phyloP scores from a whole-genome alignment of 192 early-diverging fungal genomes.

The Cetraspora pellucida region DNA sequence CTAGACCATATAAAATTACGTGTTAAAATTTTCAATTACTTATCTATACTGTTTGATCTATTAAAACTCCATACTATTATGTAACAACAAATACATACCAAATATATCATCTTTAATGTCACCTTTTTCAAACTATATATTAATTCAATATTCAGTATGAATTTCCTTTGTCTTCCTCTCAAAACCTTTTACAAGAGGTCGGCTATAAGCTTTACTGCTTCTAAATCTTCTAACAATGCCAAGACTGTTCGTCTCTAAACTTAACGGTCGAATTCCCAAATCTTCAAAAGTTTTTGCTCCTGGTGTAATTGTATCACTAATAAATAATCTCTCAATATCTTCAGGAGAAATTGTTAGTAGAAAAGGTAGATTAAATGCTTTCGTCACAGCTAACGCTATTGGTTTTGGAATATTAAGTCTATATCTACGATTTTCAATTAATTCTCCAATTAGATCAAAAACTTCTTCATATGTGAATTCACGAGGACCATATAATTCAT shows the following conservation, averaged over 20 bases:
- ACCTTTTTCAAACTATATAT: too few species aligned
- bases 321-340: conserved; percentile 80
- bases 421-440: conserved; percentile 50
- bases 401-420: conserved; percentile 67
- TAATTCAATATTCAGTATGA: too few species aligned
- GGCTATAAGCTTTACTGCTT: too few species aligned
- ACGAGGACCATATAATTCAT: conserved; percentile 77
- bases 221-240: too few species aligned
- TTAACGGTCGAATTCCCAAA: conserved; percentile 78
- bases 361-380: conserved; percentile 65
- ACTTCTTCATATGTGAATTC: conserved; percentile 76
- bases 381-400: conserved; percentile 69
- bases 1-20: too few species aligned
- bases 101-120: too few species aligned
- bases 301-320: conserved; percentile 72
- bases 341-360: conserved; percentile 82
- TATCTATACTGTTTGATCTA: too few species aligned
- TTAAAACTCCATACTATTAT: too few species aligned
- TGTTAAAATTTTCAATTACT: too few species aligned
- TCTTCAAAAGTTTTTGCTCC: conserved; percentile 83
- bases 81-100: too few species aligned
- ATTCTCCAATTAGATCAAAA: conserved; percentile 70
- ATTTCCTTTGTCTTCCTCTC: too few species aligned
- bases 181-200: too few species aligned
- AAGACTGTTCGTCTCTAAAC: conserved; percentile 58